Evolutionary conservation across 257 asterid species (phyloP), one percentile per base, ranked within the genome.

Genomic region (Scutellaria baicalensis): DNA sequence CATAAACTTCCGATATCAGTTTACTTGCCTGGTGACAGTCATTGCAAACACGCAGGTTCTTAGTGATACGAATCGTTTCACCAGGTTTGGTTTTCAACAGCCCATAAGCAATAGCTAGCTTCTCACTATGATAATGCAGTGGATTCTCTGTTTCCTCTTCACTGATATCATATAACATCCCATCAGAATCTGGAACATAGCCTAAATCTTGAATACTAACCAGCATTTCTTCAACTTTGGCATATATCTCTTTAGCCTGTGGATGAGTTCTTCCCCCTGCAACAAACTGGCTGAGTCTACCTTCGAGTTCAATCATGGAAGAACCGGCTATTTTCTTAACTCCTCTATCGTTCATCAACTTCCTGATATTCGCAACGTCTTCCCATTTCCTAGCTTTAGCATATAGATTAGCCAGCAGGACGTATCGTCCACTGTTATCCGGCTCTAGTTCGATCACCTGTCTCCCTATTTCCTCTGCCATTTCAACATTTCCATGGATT

Each of bases 321-420:
- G 54, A 77, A 13, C 96, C 98, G 5, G 95, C 85, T 3, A 71
- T 75, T 84, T 92, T 92, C 61, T 81, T 88, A 35, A 92, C 95
- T 65, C 97, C 93, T 64, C 96, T 75, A 56, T 89, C 98, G 35
- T 85, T 84, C 98, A 92, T 92, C 76, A 92, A 56, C 83, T 84
- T 92, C 78, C 97, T 75, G 9, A 88, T 77, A 31, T 70, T 69
- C 20, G 88, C 96, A 38, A 86, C 96, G 21, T 89, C 92, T 23
- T 89, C 96, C 84, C 86, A 84, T 80, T 84, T 84, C 48, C 97
- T 88, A 0, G 85, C 91, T 75, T 80, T 74, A 0, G 98, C 94
- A 13, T 89, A 92, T 5, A 92, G 66, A 56, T 89, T 92, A 10
- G 97, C 95, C 55, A 92, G 70, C 79, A 88, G 43, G 48, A 89